phyloP scores from a whole-genome alignment of 179 eudicot species.

The Monotropa hypopitys region DNA sequence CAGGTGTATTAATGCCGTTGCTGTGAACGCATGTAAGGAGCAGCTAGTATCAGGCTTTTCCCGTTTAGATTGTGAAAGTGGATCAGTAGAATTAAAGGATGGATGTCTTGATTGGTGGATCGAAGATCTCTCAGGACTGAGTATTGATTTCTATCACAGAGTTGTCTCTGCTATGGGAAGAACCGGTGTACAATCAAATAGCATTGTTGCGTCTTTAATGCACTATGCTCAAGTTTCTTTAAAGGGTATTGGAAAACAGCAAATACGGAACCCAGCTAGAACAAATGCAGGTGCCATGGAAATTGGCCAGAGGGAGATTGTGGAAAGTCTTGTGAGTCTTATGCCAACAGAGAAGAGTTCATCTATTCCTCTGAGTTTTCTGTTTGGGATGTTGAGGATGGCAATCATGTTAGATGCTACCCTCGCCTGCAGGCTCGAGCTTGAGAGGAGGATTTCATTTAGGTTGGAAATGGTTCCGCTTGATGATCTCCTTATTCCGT shows the following conservation, averaged over 20 bases:
- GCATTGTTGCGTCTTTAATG: slow-evolving; percentile 47
- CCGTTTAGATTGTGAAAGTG: slow-evolving; percentile 26
- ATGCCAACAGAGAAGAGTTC: slow-evolving; percentile 45
- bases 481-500: slow-evolving; percentile 59
- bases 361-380: slow-evolving; percentile 40
- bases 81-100: slow-evolving; percentile 24
- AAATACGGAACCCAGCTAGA: slow-evolving; percentile 55
- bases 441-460: slow-evolving; percentile 48
- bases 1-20: slow-evolving; percentile 41
- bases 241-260: slow-evolving; percentile 50
- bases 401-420: slow-evolving; percentile 37
- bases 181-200: slow-evolving; percentile 33
- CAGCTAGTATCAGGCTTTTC: slow-evolving; percentile 42
- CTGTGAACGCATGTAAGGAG: slow-evolving; percentile 38
- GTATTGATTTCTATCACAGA: slow-evolving; percentile 36
- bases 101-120: slow-evolving; percentile 56
- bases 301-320: slow-evolving; percentile 35
- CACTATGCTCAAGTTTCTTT: slow-evolving; percentile 47
- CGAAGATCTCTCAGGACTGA: slow-evolving; percentile 49
- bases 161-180: slow-evolving; percentile 41
- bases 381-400: slow-evolving; percentile 48
- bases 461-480: slow-evolving; percentile 43
- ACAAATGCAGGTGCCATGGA: slow-evolving; percentile 20
- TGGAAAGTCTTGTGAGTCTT: slow-evolving; percentile 46
- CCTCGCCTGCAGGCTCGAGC: slow-evolving; percentile 39